A percentile compares a stretch with the other conserved stretches of the same genome.
phyloP scores from a whole-genome alignment of 1,284 basidiomycete genomes.

The Ceratobasidium sp. region DNA sequence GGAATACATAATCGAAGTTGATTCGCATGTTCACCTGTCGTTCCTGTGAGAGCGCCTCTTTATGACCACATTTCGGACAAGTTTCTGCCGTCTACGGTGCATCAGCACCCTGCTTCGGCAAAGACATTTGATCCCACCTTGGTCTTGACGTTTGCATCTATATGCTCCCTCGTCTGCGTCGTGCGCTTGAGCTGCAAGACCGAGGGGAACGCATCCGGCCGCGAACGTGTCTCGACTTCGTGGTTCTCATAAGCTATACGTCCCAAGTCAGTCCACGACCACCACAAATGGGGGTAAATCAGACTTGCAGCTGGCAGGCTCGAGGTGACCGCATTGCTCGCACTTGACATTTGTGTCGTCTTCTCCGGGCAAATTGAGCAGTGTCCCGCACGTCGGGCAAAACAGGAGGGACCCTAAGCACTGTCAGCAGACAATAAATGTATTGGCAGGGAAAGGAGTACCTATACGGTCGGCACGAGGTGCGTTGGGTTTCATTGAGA shows the following conservation, averaged over 20 bases:
- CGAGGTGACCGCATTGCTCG: conserved; percentile 88
- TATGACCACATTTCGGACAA: conserved; percentile 90
- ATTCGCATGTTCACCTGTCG: conserved; percentile 68
- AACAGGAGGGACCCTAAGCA: conserved; percentile 87
- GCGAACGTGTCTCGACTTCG: conserved; percentile 89
- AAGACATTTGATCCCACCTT: conserved; percentile 64
- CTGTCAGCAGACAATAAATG: conserved; percentile 6
- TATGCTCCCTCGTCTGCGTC: conserved; percentile 87
- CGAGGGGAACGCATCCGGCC: conserved; percentile 95
- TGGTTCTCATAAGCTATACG: conserved; percentile 91
- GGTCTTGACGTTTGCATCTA: conserved; percentile 78
- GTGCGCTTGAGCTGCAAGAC: conserved; percentile 89
- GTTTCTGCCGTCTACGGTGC: conserved; percentile 84
- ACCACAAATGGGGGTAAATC: conserved; percentile 25
- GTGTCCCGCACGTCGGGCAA: conserved; percentile 91
- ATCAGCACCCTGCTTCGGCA: conserved; percentile 35
- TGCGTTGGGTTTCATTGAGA: background rate
- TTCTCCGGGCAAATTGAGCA: conserved; percentile 87
- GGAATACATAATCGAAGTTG: conserved; percentile 36
- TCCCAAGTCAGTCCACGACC: background rate
- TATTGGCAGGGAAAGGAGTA: background rate
- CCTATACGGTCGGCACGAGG: conserved; percentile 40
- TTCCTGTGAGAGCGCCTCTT: conserved; percentile 83
- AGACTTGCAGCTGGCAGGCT: conserved; percentile 86
- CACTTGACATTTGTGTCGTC: conserved; percentile 84